Conservation (phyloP, 805 yeast genomes). For the Dipodascopsis tothii region DNA sequence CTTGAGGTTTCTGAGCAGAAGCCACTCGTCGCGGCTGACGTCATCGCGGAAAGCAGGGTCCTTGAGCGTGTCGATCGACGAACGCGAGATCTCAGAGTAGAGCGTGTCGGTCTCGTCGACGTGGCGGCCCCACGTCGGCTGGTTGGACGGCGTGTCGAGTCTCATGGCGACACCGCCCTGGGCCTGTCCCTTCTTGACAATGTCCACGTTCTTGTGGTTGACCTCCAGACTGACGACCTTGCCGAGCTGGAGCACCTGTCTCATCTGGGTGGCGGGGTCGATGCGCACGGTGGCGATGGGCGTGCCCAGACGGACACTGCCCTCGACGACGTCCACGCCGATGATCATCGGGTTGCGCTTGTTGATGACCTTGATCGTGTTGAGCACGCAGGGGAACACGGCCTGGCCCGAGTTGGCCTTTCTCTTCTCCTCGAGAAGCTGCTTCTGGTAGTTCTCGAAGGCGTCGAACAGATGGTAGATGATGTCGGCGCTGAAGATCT, state of each 20-base stretch:
- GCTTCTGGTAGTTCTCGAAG: slow-evolving; percentile 83
- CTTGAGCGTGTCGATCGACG: slow-evolving; percentile 91
- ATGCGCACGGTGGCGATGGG: slow-evolving; percentile 90
- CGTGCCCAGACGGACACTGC: slow-evolving; percentile 81
- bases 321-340: slow-evolving; percentile 96
- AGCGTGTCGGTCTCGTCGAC: slow-evolving; percentile 86
- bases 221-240: slow-evolving; percentile 89
- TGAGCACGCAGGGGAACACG: slow-evolving; percentile 88
- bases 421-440: slow-evolving; percentile 82
- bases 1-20: slow-evolving; percentile 80
- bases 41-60: slow-evolving; percentile 95
- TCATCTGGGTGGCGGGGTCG: slow-evolving; percentile 78
- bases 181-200: slow-evolving; percentile 89
- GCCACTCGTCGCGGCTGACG: slow-evolving; percentile 93
- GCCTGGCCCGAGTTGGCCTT: slow-evolving; percentile 82
- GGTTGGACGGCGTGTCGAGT: slow-evolving; percentile 80
- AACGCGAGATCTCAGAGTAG: slow-evolving; percentile 85
- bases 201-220: slow-evolving; percentile 74
- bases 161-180: slow-evolving; percentile 98
- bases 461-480: slow-evolving; percentile 94
- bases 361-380: slow-evolving; percentile 92
- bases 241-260: slow-evolving; percentile 65
- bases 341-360: slow-evolving; percentile 98
- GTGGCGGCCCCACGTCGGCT: slow-evolving; percentile 98
- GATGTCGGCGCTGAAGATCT: slow-evolving; percentile 90